These are phyloP conservation scores for Coemansia sp. DNA, from an alignment of 192 early-diverging fungal species.

Conservation along the genomic window DNA sequence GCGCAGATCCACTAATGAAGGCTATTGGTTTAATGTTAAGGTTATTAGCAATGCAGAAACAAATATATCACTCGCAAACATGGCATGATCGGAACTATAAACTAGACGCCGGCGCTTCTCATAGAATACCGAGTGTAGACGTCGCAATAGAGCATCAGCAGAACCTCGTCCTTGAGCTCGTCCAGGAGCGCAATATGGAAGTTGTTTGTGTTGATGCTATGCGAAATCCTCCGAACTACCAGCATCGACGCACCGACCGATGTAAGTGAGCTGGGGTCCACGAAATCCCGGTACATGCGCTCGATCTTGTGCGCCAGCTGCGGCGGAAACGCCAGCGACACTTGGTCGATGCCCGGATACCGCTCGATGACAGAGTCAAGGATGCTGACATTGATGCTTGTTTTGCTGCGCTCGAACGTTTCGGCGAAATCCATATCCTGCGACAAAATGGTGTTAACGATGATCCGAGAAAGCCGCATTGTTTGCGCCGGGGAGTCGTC, in stretches of 20 bases:
- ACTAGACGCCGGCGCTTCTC: background rate
- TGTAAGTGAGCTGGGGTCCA: slow-evolving; percentile 28
- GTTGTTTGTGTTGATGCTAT: slow-evolving; percentile 14
- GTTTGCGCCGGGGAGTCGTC: background rate
- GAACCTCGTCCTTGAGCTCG: slow-evolving; percentile 41
- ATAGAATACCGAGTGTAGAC: slow-evolving; percentile 39
- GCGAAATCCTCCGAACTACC: slow-evolving; percentile 16
- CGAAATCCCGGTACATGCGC: slow-evolving; percentile 18
- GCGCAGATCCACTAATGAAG: too few species aligned
- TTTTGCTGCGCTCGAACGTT: background rate
- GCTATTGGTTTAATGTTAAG: too few species aligned
- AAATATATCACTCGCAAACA: too few species aligned
- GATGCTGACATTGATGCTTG: slow-evolving; percentile 19
- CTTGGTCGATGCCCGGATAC: slow-evolving; percentile 2
- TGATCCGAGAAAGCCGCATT: background rate
- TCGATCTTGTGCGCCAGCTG: background rate
- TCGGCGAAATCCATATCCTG: background rate
- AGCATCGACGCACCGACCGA: slow-evolving; percentile 27
- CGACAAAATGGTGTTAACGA: background rate
- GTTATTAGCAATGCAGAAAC: too few species aligned
- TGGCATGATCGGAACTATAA: too few species aligned
- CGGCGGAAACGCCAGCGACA: background rate
- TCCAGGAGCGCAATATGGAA: slow-evolving; percentile 31
- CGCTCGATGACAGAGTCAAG: slow-evolving; percentile 6
- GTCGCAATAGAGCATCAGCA: slow-evolving; percentile 50